Percentiles rank a stretch among this genome's conserved stretches.
Conservation (phyloP, 495 filamentous ascomycete species). For the Penicillium simplicissimum region DNA sequence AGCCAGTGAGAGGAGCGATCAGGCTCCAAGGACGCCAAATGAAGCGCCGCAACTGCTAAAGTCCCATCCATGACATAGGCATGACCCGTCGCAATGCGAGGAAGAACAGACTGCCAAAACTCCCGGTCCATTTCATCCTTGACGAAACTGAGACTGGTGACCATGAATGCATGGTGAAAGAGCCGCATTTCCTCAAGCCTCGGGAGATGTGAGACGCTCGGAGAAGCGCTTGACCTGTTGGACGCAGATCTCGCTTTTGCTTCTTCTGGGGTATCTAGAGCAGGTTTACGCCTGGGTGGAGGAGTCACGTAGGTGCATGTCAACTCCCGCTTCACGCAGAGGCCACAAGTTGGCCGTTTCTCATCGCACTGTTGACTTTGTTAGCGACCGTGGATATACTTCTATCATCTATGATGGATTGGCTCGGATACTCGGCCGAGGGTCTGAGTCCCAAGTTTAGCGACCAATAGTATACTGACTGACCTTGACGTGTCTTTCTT, state of each 20-base stretch:
- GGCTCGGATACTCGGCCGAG: neutral
- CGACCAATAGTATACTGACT: constrained; percentile 3
- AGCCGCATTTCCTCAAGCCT: constrained; percentile 18
- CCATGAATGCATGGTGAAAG: constrained; percentile 7
- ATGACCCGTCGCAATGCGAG: constrained; percentile 11
- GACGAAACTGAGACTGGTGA: constrained; percentile 10
- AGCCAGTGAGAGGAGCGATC: constrained; percentile 8
- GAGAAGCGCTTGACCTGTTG: neutral
- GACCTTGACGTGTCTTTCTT: constrained; percentile 20
- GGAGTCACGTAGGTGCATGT: constrained; percentile 15
- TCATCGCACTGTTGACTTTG: constrained; percentile 14
- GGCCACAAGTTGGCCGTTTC: constrained; percentile 13
- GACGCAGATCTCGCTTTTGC: neutral
- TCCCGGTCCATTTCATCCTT: constrained; percentile 10
- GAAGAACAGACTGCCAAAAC: constrained; percentile 14
- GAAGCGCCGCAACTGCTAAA: constrained; percentile 16
- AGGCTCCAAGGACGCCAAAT: constrained; percentile 10
- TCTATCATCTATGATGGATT: neutral
- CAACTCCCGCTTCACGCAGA: constrained; percentile 12
- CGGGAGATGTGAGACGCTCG: constrained; percentile 3
- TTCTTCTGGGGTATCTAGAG: neutral
- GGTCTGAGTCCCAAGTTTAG: neutral
- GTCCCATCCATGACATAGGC: constrained; percentile 15
- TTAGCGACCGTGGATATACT: neutral
- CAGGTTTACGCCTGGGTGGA: constrained; percentile 10